These are phyloP conservation scores for Iris macrosiphon DNA, from an alignment of 106 monocot species.

Conservation along the genomic window DNA sequence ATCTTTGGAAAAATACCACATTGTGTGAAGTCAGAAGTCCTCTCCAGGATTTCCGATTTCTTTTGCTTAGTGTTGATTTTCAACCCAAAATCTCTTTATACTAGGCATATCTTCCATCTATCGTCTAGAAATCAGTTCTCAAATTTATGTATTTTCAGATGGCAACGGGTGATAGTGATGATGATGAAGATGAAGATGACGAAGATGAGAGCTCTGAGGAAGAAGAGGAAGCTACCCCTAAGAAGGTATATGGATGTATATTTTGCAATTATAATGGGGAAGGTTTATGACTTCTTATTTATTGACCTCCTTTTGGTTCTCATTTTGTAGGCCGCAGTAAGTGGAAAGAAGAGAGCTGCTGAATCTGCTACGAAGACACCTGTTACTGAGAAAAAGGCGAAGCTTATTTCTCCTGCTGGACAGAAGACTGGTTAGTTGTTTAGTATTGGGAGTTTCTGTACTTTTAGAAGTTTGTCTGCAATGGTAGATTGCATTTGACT, in stretches of 20 bases:
- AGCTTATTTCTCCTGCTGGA: conserved; percentile 38
- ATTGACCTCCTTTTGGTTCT: not conserved
- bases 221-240: conserved; percentile 34
- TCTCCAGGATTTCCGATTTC: too few relatives aligned
- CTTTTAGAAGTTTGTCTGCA: not conserved
- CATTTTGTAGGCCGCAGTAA: conserved; percentile 15
- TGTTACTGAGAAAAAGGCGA: conserved; percentile 54
- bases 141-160: too few relatives aligned
- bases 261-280: not conserved
- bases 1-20: too few relatives aligned
- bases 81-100: too few relatives aligned
- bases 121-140: too few relatives aligned
- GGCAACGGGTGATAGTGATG: conserved; percentile 24
- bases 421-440: conserved; percentile 47
- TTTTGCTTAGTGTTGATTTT: too few relatives aligned
- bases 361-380: conserved; percentile 32
- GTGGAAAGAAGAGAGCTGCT: conserved; percentile 35
- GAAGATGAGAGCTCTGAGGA: conserved; percentile 36
- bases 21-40: too few relatives aligned
- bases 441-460: not conserved
- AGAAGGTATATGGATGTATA: conserved; percentile 16
- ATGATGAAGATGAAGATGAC: conserved; percentile 38
- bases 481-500: too few relatives aligned
- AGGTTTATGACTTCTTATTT: not conserved
- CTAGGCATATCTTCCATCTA: too few relatives aligned